Percentiles rank a stretch among this genome's conserved stretches.
phyloP scores from a whole-genome alignment of 2,329 filamentous ascomycete genomes.

The Hirsutella thompsonii region DNA sequence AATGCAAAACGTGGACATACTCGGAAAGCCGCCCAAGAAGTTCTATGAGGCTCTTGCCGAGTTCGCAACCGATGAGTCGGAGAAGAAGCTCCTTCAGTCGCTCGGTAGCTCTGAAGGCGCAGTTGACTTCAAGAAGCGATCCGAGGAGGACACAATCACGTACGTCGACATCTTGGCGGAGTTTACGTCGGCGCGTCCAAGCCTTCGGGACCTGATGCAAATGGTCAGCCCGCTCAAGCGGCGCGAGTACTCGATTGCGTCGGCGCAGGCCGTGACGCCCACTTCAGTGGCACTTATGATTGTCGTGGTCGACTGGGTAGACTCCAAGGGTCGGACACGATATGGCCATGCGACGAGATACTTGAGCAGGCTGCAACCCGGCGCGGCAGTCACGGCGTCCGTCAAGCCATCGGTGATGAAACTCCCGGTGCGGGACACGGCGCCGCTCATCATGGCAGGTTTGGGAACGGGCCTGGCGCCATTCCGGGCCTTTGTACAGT shows the following conservation, averaged over 20 bases:
- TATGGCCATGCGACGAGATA: constrained; percentile 91
- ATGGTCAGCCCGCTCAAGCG: constrained; percentile 90
- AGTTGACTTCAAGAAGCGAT: constrained; percentile 81
- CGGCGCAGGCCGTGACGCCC: constrained; percentile 87
- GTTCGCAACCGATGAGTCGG: constrained; percentile 68
- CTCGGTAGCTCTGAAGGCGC: constrained; percentile 70
- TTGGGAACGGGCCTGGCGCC: constrained; percentile 95
- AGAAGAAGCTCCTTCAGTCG: constrained; percentile 67
- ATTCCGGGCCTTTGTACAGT: constrained; percentile 98
- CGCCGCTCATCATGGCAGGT: constrained; percentile 96
- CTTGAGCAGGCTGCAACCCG: constrained; percentile 62
- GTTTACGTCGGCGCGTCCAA: constrained; percentile 78
- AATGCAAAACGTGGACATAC: constrained; percentile 88
- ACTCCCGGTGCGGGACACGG: constrained; percentile 73
- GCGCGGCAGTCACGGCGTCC: constrained; percentile 72
- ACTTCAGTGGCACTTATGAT: constrained; percentile 89
- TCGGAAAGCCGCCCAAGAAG: constrained; percentile 90
- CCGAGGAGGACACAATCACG: constrained; percentile 82
- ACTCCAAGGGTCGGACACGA: constrained; percentile 73
- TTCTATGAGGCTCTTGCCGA: constrained; percentile 92
- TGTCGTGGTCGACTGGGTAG: constrained; percentile 92
- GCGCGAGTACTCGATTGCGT: constrained; percentile 97
- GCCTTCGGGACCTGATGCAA: constrained; percentile 76
- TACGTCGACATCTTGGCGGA: constrained; percentile 85
- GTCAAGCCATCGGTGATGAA: constrained; percentile 99